Evolutionary conservation across 208 protist species (phyloP).

Genomic region (Leptomonas seymouri): DNA sequence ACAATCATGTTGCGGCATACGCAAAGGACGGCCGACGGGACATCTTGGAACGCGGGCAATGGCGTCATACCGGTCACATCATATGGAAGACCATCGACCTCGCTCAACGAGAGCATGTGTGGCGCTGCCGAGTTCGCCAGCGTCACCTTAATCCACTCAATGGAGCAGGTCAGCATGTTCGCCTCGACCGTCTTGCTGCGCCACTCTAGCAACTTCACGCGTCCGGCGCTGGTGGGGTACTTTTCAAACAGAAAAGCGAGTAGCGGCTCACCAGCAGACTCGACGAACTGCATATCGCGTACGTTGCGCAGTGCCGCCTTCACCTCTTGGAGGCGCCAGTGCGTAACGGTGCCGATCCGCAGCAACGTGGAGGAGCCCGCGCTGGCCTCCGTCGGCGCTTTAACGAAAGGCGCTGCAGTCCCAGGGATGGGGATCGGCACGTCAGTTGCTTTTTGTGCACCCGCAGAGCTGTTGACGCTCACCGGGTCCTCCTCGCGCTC

Average conservation of each 20-base stretch:
- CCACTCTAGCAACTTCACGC: constrained; percentile 83
- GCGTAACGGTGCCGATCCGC: constrained; percentile 47
- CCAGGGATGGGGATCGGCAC: not conserved
- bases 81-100: constrained; percentile 84
- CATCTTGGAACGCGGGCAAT: constrained; percentile 61
- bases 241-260: constrained; percentile 81
- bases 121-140: constrained; percentile 31
- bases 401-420: not conserved
- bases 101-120: constrained; percentile 75
- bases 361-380: constrained; percentile 24
- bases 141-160: constrained; percentile 77
- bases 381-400: not conserved
- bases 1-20: constrained; percentile 74
- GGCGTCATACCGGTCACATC: constrained; percentile 80
- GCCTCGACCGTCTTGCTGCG: constrained; percentile 73
- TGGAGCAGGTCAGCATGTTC: constrained; percentile 79
- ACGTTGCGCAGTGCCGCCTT: constrained; percentile 73
- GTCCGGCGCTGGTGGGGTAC: constrained; percentile 84
- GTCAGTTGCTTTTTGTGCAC: not conserved
- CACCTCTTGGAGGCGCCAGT: constrained; percentile 42
- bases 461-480: not conserved
- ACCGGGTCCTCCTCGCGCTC: not conserved
- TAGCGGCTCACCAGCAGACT: constrained; percentile 73
- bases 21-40: constrained; percentile 75
- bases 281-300: constrained; percentile 88